phyloP scores from a whole-genome alignment of 1,284 basidiomycete species.

The Sphaerobolus stellatus region DNA sequence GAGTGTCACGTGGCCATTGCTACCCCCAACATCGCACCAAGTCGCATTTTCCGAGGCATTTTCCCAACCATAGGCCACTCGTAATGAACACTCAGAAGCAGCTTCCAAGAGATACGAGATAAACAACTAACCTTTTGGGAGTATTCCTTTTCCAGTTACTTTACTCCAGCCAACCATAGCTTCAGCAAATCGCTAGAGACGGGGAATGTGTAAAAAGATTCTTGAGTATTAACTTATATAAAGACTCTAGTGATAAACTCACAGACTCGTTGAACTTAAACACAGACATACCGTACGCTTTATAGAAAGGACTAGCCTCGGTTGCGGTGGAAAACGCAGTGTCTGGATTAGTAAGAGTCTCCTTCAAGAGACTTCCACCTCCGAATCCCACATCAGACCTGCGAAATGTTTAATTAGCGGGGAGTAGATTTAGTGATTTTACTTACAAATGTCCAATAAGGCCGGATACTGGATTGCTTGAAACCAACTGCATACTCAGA shows the following conservation, averaged over 20 bases:
- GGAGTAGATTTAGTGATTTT: background rate
- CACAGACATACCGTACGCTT: conserved; percentile 9
- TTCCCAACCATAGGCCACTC: conserved; percentile 49
- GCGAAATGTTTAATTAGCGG: background rate
- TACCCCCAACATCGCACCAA: conserved; percentile 50
- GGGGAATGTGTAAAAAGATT: background rate
- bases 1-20: conserved; percentile 44
- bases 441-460: conserved; percentile 24
- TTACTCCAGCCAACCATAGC: conserved; percentile 33
- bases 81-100: background rate
- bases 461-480: conserved; percentile 24
- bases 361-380: conserved; percentile 19
- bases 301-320: conserved; percentile 23
- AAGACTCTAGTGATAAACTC: conserved; percentile 12
- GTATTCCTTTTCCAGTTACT: conserved; percentile 17
- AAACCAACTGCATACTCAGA: conserved; percentile 26
- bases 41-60: conserved; percentile 32
- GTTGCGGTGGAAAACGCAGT: conserved; percentile 21
- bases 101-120: background rate
- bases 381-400: conserved; percentile 31
- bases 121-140: conserved; percentile 20
- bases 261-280: conserved; percentile 1
- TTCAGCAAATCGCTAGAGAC: conserved; percentile 23
- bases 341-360: conserved; percentile 26
- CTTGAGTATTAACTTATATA: conserved; percentile 1